Conservation (phyloP, 78 protist species). For the Monosiga brevicollis region DNA sequence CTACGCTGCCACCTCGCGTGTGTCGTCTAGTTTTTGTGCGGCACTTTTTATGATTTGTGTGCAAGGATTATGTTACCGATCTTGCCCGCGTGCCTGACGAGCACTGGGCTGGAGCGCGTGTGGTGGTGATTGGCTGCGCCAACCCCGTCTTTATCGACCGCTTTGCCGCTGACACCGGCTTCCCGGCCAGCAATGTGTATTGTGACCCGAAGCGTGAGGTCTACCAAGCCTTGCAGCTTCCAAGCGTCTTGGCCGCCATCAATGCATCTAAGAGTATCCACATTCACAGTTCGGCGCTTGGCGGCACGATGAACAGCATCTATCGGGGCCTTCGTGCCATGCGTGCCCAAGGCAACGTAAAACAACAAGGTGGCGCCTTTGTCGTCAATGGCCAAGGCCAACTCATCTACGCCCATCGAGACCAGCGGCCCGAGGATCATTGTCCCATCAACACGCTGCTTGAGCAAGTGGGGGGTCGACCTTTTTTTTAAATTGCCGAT, state of each 20-base stretch:
- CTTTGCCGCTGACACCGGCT: not conserved
- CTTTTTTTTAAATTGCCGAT: too few relatives aligned
- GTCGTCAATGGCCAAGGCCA: not conserved
- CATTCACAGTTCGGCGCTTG: not conserved
- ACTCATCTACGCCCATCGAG: not conserved
- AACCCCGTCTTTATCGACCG: not conserved
- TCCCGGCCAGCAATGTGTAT: not conserved
- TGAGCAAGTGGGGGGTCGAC: too few relatives aligned
- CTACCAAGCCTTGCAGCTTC: not conserved
- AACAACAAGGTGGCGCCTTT: not conserved
- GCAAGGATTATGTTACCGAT: not conserved
- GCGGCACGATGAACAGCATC: not conserved
- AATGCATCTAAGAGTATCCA: not conserved
- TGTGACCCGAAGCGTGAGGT: not conserved
- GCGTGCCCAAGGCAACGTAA: not conserved
- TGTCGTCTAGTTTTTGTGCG: not conserved
- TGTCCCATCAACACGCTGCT: not conserved
- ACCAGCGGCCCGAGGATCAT: not conserved
- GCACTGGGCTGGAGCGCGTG: not conserved
- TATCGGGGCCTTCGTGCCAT: not conserved
- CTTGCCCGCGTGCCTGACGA: not conserved
- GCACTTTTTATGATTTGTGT: not conserved
- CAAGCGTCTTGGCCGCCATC: not conserved
- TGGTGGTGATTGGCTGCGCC: not conserved
- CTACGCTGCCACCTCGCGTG: too few relatives aligned